These are phyloP conservation scores for Dothistroma septosporum DNA, from an alignment of 2,329 filamentous ascomycete genomes.

Conservation along the genomic window DNA sequence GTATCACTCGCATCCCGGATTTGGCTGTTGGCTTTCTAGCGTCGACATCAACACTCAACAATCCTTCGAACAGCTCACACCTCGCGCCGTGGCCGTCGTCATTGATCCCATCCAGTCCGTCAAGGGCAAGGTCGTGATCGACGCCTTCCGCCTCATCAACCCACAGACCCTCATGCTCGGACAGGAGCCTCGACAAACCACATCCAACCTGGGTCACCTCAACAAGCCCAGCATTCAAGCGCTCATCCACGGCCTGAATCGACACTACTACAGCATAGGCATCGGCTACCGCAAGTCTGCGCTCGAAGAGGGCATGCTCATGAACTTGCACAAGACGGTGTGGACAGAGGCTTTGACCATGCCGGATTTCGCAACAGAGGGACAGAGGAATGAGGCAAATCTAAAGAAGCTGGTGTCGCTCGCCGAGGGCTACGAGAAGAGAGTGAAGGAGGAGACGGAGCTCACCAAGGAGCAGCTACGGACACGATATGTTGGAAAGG, in stretches of 20 bases:
- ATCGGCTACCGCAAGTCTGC: slow-evolving; percentile 97
- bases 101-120: slow-evolving; percentile 98
- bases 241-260: slow-evolving; percentile 93
- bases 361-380: slow-evolving; percentile 88
- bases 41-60: slow-evolving; percentile 99
- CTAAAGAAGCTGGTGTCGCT: slow-evolving; percentile 83
- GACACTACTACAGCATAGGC: slow-evolving; percentile 98
- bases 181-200: slow-evolving; percentile 95
- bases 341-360: slow-evolving; percentile 98
- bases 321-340: slow-evolving; percentile 99
- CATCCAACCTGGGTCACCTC: slow-evolving; percentile 92
- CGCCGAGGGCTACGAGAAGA: slow-evolving; percentile 95
- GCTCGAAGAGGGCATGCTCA: slow-evolving; percentile 98
- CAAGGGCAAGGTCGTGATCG: slow-evolving; percentile 99
- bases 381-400: slow-evolving; percentile 77
- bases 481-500: slow-evolving; percentile 97
- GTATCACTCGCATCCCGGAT: slow-evolving; percentile 99
- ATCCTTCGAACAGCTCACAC: slow-evolving; percentile 98
- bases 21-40: slow-evolving; percentile 97
- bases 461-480: slow-evolving; percentile 95
- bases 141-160: slow-evolving; percentile 97
- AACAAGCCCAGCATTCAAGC: slow-evolving; percentile 99
- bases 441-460: slow-evolving; percentile 98
- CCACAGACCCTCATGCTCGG: slow-evolving; percentile 97
- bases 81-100: slow-evolving; percentile 93